These are phyloP conservation scores for Microcos paniculata DNA, from an alignment of 345 rosid species.

Conservation along the genomic window DNA sequence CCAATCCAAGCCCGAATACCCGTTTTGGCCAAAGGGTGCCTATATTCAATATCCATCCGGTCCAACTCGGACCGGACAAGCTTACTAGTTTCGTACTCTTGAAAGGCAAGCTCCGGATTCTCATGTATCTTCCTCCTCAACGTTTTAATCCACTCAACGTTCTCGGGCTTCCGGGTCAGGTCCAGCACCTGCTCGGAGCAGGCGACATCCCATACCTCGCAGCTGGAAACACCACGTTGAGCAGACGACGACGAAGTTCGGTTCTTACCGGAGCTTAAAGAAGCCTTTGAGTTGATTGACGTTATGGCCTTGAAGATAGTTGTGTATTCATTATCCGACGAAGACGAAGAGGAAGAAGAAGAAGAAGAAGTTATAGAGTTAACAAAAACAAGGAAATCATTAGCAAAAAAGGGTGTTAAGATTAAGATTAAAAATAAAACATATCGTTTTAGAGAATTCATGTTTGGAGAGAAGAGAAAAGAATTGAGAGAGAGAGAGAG, in stretches of 20 bases:
- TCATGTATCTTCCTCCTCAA: conserved; percentile 58
- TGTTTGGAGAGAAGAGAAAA: background rate
- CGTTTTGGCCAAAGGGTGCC: conserved; percentile 52
- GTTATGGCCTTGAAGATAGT: conserved; percentile 13
- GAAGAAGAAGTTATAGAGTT: background rate
- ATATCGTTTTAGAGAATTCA: conserved; percentile 10
- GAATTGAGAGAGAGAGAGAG: background rate
- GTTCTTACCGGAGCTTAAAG: conserved; percentile 16
- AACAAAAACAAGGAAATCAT: background rate
- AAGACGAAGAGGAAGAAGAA: background rate
- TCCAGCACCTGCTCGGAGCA: conserved; percentile 38
- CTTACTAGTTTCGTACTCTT: conserved; percentile 53
- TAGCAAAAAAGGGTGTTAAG: background rate
- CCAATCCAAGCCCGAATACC: conserved; percentile 64
- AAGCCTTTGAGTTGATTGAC: conserved; percentile 12
- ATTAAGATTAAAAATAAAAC: background rate
- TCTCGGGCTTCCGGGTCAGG: conserved; percentile 38
- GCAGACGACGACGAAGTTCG: conserved; percentile 1
- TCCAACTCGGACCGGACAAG: conserved; percentile 52
- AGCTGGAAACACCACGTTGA: conserved; percentile 6
- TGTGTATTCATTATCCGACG: conserved; percentile 4
- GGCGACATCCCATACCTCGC: conserved; percentile 26
- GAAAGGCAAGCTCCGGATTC: conserved; percentile 64
- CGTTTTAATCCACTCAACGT: conserved; percentile 43
- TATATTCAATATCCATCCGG: conserved; percentile 40